phyloP scores from a whole-genome alignment of 768 basidiomycete genomes.

The Tulasnella sp. region DNA sequence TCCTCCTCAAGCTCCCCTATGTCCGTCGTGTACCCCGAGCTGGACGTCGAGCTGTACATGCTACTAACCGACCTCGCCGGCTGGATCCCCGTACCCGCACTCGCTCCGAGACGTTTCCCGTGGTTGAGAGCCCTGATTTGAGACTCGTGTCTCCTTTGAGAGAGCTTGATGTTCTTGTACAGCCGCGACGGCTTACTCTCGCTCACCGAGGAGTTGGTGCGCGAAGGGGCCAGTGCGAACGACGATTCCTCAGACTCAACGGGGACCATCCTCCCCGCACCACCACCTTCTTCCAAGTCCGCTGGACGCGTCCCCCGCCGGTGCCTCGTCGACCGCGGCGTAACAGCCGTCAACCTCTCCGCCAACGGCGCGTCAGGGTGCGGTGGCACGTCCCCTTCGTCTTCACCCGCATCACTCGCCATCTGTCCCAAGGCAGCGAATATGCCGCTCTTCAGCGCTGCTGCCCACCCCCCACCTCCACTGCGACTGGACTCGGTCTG shows the following conservation, averaged over 20 bases:
- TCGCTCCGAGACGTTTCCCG: neutral
- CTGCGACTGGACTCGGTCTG: neutral
- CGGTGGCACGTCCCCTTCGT: neutral
- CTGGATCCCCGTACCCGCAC: neutral
- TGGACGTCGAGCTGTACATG: neutral
- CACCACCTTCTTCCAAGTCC: neutral
- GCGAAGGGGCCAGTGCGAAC: neutral
- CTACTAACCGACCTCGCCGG: neutral
- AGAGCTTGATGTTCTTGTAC: neutral
- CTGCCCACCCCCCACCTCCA: neutral
- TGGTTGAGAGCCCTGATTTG: neutral
- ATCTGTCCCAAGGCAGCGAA: neutral
- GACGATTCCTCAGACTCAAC: neutral
- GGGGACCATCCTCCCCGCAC: neutral
- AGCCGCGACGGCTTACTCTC: neutral
- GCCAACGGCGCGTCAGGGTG: neutral
- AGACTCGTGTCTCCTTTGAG: neutral
- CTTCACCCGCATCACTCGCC: neutral
- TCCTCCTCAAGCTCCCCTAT: neutral
- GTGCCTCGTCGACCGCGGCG: neutral
- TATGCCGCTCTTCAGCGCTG: neutral
- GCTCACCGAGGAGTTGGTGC: neutral
- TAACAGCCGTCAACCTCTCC: neutral
- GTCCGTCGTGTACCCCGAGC: neutral
- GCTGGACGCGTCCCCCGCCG: neutral